A percentile compares a stretch with the other conserved stretches of the same genome.
Evolutionary conservation across 805 yeast species (phyloP).

Genomic region (Wickerhamomyces mucosus): DNA sequence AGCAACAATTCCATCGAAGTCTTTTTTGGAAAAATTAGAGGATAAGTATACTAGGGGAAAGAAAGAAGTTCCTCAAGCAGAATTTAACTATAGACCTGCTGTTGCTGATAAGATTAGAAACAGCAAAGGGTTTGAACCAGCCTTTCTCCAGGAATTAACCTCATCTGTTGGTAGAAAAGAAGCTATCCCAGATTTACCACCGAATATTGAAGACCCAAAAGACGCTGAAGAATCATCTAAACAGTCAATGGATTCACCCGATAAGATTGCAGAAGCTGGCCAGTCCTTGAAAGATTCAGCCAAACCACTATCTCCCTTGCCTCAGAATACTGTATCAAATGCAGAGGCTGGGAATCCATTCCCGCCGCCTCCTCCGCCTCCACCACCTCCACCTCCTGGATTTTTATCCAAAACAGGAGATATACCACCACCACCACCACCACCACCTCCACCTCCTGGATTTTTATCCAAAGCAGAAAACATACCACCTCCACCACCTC

Average conservation of each 20-base stretch:
- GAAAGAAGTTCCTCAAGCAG: slow-evolving; percentile 19
- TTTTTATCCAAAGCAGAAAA: neutral
- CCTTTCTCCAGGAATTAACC: slow-evolving; percentile 44
- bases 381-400: slow-evolving; percentile 8
- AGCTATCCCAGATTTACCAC: slow-evolving; percentile 10
- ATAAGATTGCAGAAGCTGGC: slow-evolving; percentile 14
- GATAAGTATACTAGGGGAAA: slow-evolving; percentile 37
- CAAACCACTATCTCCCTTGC: slow-evolving; percentile 11
- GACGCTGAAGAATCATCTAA: slow-evolving; percentile 8
- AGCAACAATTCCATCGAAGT: slow-evolving; percentile 12
- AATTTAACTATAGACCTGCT: slow-evolving; percentile 11
- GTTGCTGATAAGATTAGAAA: slow-evolving; percentile 22
- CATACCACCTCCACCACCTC: slow-evolving; percentile 23
- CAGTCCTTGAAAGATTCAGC: slow-evolving; percentile 5
- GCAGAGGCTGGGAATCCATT: slow-evolving; percentile 23
- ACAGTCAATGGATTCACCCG: slow-evolving; percentile 21
- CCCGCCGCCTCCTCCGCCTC: slow-evolving; percentile 25
- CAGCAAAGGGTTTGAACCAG: slow-evolving; percentile 32
- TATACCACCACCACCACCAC: slow-evolving; percentile 8
- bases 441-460: slow-evolving; percentile 9
- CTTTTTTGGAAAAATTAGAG: slow-evolving; percentile 26
- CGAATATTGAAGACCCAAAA: slow-evolving; percentile 22
- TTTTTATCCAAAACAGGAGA: neutral
- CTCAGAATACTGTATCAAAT: slow-evolving; percentile 23
- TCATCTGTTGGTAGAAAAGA: slow-evolving; percentile 36